Conservation (phyloP, 1,139 yeast genomes). For the Entelexis paramagnoliae region DNA sequence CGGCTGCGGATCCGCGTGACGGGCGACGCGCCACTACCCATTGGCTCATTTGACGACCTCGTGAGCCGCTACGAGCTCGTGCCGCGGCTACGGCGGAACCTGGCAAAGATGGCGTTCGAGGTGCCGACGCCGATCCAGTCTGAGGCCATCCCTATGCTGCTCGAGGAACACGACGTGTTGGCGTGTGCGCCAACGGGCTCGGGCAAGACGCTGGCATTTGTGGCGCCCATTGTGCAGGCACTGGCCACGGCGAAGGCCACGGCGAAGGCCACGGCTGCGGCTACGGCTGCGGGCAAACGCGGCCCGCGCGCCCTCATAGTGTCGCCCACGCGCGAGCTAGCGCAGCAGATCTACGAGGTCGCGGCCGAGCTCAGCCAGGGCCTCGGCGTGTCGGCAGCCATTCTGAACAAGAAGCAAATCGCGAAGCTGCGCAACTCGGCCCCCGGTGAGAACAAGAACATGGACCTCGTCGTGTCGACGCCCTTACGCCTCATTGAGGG, state of each 20-base stretch:
- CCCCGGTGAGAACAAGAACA: slow-evolving; percentile 49
- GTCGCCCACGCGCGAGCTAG: slow-evolving; percentile 89
- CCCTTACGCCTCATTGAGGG: slow-evolving; percentile 81
- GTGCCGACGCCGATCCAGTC: slow-evolving; percentile 91
- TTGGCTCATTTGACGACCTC: slow-evolving; percentile 79
- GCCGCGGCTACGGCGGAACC: slow-evolving; percentile 50
- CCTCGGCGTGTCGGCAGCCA: slow-evolving; percentile 47
- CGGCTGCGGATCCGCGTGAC: slow-evolving; percentile 52
- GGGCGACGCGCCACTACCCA: slow-evolving; percentile 80
- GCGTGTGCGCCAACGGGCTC: slow-evolving; percentile 95
- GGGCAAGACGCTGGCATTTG: slow-evolving; percentile 82
- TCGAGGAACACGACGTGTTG: slow-evolving; percentile 56
- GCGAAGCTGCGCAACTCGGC: slow-evolving; percentile 50
- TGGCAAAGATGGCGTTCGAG: slow-evolving; percentile 58
- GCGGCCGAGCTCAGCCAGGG: slow-evolving; percentile 43
- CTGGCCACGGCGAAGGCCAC: slow-evolving; percentile 22
- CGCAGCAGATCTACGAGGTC: slow-evolving; percentile 72
- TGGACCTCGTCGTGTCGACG: slow-evolving; percentile 74
- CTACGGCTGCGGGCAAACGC: slow-evolving; percentile 25
- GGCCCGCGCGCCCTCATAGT: slow-evolving; percentile 54
- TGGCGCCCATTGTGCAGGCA: slow-evolving; percentile 65
- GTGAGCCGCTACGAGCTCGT: slow-evolving; percentile 57
- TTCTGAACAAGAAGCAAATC: slow-evolving; percentile 67
- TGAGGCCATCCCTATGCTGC: slow-evolving; percentile 64
- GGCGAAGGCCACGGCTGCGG: not conserved